Percentiles rank a stretch among this genome's conserved stretches.
These are phyloP conservation scores for Apodospora peruviana DNA, from an alignment of 495 filamentous ascomycete genomes.

Conservation along the genomic window DNA sequence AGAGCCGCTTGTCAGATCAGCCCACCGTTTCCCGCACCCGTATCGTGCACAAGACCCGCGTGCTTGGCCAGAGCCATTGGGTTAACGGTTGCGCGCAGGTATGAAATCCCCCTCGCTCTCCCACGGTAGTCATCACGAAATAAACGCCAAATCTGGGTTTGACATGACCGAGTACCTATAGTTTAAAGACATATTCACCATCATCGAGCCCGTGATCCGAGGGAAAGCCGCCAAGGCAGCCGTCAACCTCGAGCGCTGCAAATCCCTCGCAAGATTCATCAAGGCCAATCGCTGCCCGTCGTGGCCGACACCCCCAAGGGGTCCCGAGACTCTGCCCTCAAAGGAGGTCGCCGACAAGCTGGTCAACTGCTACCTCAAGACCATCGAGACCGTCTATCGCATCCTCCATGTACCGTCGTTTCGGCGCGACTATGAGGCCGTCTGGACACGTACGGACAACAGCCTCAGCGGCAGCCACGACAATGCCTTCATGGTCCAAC, in stretches of 20 bases:
- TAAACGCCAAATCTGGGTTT: neutral
- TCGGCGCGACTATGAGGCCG: slow-evolving; percentile 31
- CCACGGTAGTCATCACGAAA: neutral
- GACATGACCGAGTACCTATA: slow-evolving; percentile 11
- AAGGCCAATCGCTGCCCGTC: slow-evolving; percentile 12
- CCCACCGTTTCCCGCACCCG: slow-evolving; percentile 14
- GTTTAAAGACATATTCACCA: slow-evolving; percentile 26
- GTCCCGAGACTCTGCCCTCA: slow-evolving; percentile 30
- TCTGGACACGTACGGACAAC: slow-evolving; percentile 21
- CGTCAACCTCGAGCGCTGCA: slow-evolving; percentile 19
- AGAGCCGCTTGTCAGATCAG: slow-evolving; percentile 11
- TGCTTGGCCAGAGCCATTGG: slow-evolving; percentile 57
- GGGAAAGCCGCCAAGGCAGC: slow-evolving; percentile 1
- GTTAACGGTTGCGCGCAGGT: slow-evolving; percentile 38
- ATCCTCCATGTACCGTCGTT: slow-evolving; percentile 55
- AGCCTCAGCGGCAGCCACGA: slow-evolving; percentile 2
- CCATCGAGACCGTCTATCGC: slow-evolving; percentile 43
- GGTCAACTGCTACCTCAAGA: slow-evolving; percentile 40
- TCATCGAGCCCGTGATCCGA: slow-evolving; percentile 5
- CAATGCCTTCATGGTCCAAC: slow-evolving; percentile 20
- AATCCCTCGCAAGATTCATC: slow-evolving; percentile 19
- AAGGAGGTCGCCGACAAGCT: slow-evolving; percentile 43
- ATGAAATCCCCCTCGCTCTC: slow-evolving; percentile 12
- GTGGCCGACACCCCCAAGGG: slow-evolving; percentile 11
- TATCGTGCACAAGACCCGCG: slow-evolving; percentile 47